phyloP scores from a whole-genome alignment of 108 stramenopile species.

The Bacterosira constricta region DNA sequence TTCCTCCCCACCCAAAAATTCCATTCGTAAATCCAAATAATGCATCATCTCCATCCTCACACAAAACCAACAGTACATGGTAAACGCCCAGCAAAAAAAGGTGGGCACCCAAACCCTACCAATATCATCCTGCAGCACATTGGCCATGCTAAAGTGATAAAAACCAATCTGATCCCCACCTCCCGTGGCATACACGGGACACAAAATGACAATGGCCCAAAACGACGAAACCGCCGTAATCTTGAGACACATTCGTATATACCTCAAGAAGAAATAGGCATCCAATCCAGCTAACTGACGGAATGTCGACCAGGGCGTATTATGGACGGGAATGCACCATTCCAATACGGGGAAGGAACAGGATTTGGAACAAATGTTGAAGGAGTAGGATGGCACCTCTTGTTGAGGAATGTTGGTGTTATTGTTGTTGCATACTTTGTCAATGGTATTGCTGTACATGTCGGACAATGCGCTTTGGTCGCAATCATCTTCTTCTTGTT shows the following conservation, averaged over 20 bases:
- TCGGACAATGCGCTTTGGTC: too few relatives aligned
- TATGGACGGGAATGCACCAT: conserved; percentile 42
- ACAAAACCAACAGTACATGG: conserved; percentile 79
- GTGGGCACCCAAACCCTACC: conserved; percentile 86
- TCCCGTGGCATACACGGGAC: conserved; percentile 76
- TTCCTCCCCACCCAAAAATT: conserved; percentile 62
- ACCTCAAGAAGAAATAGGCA: conserved; percentile 90
- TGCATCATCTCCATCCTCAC: conserved; percentile 86
- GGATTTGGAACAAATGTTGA: not conserved
- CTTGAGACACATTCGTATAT: conserved; percentile 86
- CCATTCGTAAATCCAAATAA: conserved; percentile 87
- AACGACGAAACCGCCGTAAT: conserved; percentile 79
- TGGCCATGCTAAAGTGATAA: conserved; percentile 86
- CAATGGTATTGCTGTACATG: too few relatives aligned
- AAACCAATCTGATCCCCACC: conserved; percentile 70
- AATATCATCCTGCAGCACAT: conserved; percentile 56
- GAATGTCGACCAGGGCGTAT: conserved; percentile 40
- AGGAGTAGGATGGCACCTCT: not conserved
- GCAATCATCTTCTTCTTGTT: too few relatives aligned
- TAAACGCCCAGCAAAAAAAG: conserved; percentile 86
- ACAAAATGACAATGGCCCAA: conserved; percentile 77
- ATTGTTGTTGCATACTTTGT: too few relatives aligned
- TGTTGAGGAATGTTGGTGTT: not conserved
- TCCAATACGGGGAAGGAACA: conserved; percentile 14
- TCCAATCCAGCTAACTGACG: conserved; percentile 78